Evolutionary conservation across 768 basidiomycete species (phyloP).

Genomic region (Hericium erinaceus): DNA sequence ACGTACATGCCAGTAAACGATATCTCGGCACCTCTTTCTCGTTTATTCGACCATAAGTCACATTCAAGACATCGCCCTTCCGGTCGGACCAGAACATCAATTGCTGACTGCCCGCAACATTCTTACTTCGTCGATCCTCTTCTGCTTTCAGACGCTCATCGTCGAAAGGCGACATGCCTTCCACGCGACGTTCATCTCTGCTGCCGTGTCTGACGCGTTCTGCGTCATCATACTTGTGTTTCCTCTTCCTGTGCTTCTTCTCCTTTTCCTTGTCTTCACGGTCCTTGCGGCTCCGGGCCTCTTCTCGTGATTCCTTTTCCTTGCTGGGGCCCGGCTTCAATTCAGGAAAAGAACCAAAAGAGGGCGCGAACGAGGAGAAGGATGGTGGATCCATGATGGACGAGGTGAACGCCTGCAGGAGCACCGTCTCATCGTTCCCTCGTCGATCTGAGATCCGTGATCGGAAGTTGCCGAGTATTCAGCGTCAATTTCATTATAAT

Average conservation of each 20-base stretch:
- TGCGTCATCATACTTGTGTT: constrained; percentile 3
- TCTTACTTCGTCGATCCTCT: constrained; percentile 24
- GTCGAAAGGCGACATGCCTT: constrained; percentile 12
- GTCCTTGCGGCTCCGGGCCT: background rate
- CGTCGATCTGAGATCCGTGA: too few relatives aligned
- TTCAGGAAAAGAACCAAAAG: constrained; percentile 65
- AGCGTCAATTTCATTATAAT: too few relatives aligned
- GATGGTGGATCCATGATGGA: constrained; percentile 42
- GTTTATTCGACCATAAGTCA: constrained; percentile 11
- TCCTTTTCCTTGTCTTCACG: constrained; percentile 19
- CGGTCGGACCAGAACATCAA: constrained; percentile 49
- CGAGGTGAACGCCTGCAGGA: background rate
- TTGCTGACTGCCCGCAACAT: constrained; percentile 14
- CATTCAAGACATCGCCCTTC: constrained; percentile 12
- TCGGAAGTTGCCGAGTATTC: too few relatives aligned
- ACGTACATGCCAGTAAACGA: constrained; percentile 11
- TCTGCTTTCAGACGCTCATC: constrained; percentile 25
- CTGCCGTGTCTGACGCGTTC: constrained; percentile 17
- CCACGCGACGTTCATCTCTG: constrained; percentile 7
- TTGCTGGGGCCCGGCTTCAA: constrained; percentile 35
- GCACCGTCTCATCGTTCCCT: too few relatives aligned
- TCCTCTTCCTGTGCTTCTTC: constrained; percentile 19
- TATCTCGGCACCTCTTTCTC: constrained; percentile 12
- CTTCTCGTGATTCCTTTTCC: background rate
- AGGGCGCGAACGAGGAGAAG: constrained; percentile 53